Conservation (phyloP, 1,284 basidiomycete species). For the Tranzscheliella williamsii region DNA sequence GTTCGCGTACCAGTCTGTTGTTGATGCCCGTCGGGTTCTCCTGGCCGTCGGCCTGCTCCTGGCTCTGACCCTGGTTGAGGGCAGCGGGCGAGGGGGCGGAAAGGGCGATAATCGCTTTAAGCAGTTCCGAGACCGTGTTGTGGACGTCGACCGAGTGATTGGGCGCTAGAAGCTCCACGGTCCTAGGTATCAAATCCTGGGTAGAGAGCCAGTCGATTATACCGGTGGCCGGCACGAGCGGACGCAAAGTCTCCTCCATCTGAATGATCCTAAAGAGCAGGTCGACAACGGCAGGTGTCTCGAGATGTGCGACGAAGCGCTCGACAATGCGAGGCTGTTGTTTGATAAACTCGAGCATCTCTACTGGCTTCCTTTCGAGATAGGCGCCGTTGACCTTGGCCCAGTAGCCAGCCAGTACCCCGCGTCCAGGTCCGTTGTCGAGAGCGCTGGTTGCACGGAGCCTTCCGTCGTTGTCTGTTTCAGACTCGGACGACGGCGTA, state of each 20-base stretch:
- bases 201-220: constrained; percentile 88
- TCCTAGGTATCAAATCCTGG: constrained; percentile 78
- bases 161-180: constrained; percentile 83
- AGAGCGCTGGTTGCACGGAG: constrained; percentile 36
- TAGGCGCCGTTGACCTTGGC: constrained; percentile 86
- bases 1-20: constrained; percentile 84
- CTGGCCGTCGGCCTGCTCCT: constrained; percentile 38
- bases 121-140: constrained; percentile 82
- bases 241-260: constrained; percentile 80
- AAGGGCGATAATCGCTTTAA: constrained; percentile 93
- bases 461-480: neutral
- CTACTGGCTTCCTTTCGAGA: constrained; percentile 81
- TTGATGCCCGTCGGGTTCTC: constrained; percentile 53
- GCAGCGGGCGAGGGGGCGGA: constrained; percentile 81
- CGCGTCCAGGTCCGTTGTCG: constrained; percentile 63
- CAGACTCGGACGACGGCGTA: constrained; percentile 10
- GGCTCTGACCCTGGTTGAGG: constrained; percentile 61
- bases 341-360: constrained; percentile 93
- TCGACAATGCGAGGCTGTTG: constrained; percentile 80
- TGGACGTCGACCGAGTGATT: constrained; percentile 77
- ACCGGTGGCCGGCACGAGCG: constrained; percentile 67
- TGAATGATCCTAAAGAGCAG: constrained; percentile 89
- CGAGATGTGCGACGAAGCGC: constrained; percentile 81
- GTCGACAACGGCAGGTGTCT: constrained; percentile 88
- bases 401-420: constrained; percentile 65